Evolutionary conservation across 441 rosid species (phyloP).

Genomic region (Erodium trifolium): DNA sequence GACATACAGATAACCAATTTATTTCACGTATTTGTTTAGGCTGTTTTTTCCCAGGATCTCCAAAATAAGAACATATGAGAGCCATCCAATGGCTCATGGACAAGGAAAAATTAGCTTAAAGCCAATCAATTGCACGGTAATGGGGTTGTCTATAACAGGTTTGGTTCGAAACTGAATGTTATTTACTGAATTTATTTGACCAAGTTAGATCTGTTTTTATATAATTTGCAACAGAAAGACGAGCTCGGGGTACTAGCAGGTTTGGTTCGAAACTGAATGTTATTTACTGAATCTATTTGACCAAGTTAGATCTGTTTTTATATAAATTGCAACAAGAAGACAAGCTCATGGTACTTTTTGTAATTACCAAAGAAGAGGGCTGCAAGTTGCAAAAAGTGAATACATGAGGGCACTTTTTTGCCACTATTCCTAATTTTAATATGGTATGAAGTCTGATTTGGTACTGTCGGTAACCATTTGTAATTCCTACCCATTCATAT

Average conservation of each 20-base stretch:
- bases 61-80: neutral
- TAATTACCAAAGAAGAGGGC: too few relatives aligned
- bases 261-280: neutral
- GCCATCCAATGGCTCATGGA: neutral
- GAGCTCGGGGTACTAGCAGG: neutral
- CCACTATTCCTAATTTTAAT: too few relatives aligned
- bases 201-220: neutral
- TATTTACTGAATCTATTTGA: neutral
- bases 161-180: neutral
- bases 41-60: neutral
- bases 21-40: neutral
- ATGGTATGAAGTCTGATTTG: too few relatives aligned
- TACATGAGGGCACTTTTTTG: too few relatives aligned
- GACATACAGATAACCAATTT: neutral
- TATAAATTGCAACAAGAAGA: too few relatives aligned
- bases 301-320: neutral
- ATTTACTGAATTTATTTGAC: neutral
- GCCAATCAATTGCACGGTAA: neutral
- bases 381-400: too few relatives aligned
- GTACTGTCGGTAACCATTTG: too few relatives aligned
- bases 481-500: too few relatives aligned
- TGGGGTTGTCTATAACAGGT: neutral
- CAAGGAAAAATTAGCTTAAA: neutral
- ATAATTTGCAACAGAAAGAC: too few relatives aligned
- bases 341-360: too few relatives aligned